Evolutionary conservation across 73 alveolate genomes (phyloP).

Genomic region (Tetrahymena borealis): DNA sequence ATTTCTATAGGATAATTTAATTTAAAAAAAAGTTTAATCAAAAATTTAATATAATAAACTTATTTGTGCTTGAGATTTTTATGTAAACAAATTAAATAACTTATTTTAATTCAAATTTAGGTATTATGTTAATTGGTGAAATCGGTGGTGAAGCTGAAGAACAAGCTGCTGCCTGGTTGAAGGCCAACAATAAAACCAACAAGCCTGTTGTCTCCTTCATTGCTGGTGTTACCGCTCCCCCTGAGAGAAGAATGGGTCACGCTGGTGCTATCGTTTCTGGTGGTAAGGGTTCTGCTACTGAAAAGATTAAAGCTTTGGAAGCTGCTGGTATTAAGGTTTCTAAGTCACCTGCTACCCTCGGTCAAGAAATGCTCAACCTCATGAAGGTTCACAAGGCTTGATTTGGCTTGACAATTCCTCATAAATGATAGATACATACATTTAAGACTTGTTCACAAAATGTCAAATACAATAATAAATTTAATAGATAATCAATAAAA

Average conservation of each 20-base stretch:
- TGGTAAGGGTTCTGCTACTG: constrained; percentile 90
- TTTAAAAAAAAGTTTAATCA: too few species aligned
- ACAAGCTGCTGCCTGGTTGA: constrained; percentile 82
- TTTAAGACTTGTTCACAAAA: not conserved
- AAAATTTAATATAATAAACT: too few species aligned
- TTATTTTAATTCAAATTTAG: constrained; percentile 2
- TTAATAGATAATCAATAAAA: not conserved
- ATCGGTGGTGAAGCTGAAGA: constrained; percentile 96
- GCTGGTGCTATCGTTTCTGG: constrained; percentile 98
- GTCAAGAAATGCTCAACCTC: constrained; percentile 58
- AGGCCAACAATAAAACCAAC: constrained; percentile 65
- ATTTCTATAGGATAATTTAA: too few species aligned
- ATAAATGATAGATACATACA: not conserved
- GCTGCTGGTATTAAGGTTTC: constrained; percentile 52
- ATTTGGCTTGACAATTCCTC: not conserved
- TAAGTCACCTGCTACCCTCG: constrained; percentile 64
- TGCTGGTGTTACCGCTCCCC: constrained; percentile 91
- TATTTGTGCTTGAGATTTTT: too few species aligned
- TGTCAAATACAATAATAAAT: not conserved
- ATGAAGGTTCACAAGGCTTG: constrained; percentile 28
- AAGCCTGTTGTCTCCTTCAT: constrained; percentile 91
- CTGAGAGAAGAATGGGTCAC: constrained; percentile 96
- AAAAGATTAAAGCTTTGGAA: constrained; percentile 66
- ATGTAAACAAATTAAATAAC: not conserved
- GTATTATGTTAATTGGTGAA: constrained; percentile 95